Conservation (phyloP, 75 land plant genomes). For the Chamaecyparis obtusa region DNA sequence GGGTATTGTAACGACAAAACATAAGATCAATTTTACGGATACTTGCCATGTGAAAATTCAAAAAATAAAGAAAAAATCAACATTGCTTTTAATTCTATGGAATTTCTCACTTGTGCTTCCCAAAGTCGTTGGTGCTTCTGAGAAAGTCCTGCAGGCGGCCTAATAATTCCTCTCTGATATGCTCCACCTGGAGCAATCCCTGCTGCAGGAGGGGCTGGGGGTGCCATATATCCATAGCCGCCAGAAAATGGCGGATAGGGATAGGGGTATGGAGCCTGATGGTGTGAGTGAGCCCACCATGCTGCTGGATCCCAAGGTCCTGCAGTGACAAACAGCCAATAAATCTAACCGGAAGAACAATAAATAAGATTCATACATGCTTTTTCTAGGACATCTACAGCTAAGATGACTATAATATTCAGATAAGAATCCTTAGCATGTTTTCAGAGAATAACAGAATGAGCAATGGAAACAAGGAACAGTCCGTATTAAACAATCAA, state of each 20-base stretch:
- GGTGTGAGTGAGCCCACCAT: conserved; percentile 29
- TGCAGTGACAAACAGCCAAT: conserved; percentile 9
- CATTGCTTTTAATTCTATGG: not conserved
- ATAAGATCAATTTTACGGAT: not conserved
- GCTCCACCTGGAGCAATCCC: conserved; percentile 10
- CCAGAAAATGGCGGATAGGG: conserved; percentile 25
- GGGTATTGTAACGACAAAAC: not conserved
- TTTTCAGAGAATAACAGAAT: not conserved
- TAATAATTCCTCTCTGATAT: conserved; percentile 35
- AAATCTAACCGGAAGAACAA: not conserved
- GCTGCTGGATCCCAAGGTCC: conserved; percentile 36
- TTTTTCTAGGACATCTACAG: not conserved
- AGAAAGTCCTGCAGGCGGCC: conserved; percentile 33
- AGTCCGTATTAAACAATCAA: not conserved
- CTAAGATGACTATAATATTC: not conserved
- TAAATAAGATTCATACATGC: not conserved
- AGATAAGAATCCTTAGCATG: not conserved
- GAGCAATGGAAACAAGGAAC: not conserved
- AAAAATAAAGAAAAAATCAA: not conserved
- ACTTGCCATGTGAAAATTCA: not conserved
- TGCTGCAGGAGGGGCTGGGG: conserved; percentile 6
- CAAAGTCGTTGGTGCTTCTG: conserved; percentile 43
- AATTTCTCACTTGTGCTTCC: conserved; percentile 37
- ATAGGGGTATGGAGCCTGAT: conserved; percentile 20
- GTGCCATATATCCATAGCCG: conserved; percentile 26